phyloP scores from a whole-genome alignment of 2,329 filamentous ascomycete species.

The Epichloe amarillans region DNA sequence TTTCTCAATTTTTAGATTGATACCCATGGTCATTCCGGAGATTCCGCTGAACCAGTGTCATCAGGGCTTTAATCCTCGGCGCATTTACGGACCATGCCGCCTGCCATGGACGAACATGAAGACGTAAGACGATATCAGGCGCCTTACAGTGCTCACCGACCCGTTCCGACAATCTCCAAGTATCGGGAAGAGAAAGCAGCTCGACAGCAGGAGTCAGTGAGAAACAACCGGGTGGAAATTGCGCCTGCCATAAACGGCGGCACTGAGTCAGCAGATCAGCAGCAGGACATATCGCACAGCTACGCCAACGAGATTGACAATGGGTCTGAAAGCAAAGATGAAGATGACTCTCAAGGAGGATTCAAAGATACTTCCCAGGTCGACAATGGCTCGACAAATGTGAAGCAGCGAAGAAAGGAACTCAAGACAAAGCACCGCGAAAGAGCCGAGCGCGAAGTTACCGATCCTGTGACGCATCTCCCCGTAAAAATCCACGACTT shows the following conservation, averaged over 20 bases:
- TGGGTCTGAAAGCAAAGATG: constrained; percentile 8
- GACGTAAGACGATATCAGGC: constrained; percentile 24
- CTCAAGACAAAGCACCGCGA: constrained; percentile 32
- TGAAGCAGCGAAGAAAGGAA: constrained; percentile 33
- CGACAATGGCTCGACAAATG: constrained; percentile 24
- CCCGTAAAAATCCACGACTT: constrained; percentile 56
- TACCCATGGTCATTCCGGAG: neutral
- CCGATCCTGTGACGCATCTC: constrained; percentile 59
- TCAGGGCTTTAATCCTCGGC: neutral
- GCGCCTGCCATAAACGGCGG: neutral
- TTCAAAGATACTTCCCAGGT: constrained; percentile 24
- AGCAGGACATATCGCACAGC: neutral
- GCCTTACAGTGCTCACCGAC: constrained; percentile 29
- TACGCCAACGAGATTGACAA: constrained; percentile 3
- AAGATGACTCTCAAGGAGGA: constrained; percentile 6
- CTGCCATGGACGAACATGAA: constrained; percentile 23
- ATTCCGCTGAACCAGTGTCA: neutral
- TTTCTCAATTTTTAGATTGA: neutral
- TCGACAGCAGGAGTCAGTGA: constrained; percentile 26
- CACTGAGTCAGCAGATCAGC: neutral
- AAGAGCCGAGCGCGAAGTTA: constrained; percentile 47
- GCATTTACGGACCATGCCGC: constrained; percentile 18
- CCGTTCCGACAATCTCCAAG: constrained; percentile 34
- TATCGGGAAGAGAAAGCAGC: constrained; percentile 33
- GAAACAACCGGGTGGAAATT: constrained; percentile 14